Percentiles rank a stretch among this genome's conserved stretches.
These are phyloP conservation scores for Hamamelis virginiana DNA, from an alignment of 164 flowering plant genomes.

Conservation along the genomic window DNA sequence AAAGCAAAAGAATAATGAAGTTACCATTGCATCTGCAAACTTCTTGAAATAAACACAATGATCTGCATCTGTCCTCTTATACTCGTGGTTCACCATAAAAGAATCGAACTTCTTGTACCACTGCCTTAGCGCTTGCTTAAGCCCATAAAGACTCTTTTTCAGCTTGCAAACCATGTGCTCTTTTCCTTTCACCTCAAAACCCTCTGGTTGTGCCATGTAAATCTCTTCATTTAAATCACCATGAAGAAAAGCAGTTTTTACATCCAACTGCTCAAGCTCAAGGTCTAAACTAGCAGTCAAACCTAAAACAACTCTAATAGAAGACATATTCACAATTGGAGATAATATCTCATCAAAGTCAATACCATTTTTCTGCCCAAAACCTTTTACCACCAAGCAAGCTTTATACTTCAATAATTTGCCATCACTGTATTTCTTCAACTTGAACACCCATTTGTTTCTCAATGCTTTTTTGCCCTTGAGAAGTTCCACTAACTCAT, in stretches of 20 bases:
- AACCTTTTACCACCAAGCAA: not conserved
- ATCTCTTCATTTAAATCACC: too few species aligned
- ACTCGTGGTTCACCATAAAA: not conserved
- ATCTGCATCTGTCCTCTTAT: not conserved
- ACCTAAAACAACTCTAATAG: not conserved
- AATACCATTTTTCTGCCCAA: not conserved
- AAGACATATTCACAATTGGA: not conserved
- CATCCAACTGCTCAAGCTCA: not conserved
- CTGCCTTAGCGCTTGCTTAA: not conserved
- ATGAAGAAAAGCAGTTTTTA: too few species aligned
- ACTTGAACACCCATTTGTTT: not conserved
- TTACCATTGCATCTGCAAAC: not conserved
- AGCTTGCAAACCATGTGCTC: not conserved
- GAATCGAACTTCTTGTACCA: not conserved
- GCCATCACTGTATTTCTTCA: not conserved
- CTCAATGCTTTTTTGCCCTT: not conserved
- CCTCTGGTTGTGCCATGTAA: not conserved
- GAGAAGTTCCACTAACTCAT: not conserved
- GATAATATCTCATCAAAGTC: not conserved
- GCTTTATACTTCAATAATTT: not conserved
- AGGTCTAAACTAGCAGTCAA: not conserved
- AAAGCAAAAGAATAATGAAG: not conserved
- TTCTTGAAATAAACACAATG: not conserved
- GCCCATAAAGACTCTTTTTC: not conserved
- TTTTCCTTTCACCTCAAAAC: not conserved